Base-by-base conservation (phyloP, 768 basidiomycete species). In the Rhizopogon vulgaris region DNA sequence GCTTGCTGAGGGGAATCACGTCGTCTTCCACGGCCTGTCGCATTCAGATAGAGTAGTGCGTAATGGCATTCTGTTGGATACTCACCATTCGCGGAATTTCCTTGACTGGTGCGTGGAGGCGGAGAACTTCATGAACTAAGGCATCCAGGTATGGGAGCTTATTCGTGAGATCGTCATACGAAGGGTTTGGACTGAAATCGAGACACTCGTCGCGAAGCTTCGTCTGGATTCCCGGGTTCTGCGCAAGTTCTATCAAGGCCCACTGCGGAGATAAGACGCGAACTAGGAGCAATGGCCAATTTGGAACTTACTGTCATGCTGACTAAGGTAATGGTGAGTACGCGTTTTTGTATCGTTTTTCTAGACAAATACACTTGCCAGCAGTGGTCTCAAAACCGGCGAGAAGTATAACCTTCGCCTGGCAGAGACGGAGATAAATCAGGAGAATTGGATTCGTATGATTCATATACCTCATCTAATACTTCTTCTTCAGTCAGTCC, bases 71-170 rank as follows among this genome's bases (percentile, higher is more conserved):
- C 24, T 24, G 40, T 25, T 3, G 17, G 17, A 34, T 22, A 54
- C 65, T 28, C 52, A 75, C 73, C 15, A 66, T 49, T n/a, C 73
- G 69, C 10, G 42, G 49, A 0, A 65, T 65, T 32, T 71, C 64
- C 3, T 55, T 51, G 22, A 69, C 34, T 0, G 71, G 61, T 2
- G 73, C 65, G 48, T 75, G 72, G 5, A 73, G 36, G 15, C 76
- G 64, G 15, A 77, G 58, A 7, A 62, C 63, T 52, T 76, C 76
- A 28, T 67, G 67, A 2, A 71, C 64, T 17, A 73, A 64, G 8
- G 71, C 73, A 48, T 77, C 74, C 24, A 77, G 69, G 54, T 69
- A 73, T 11, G 73, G 75, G 28, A 73, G 56, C 48, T 38, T 64
- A 55, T 59, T 62, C 6, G 52, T 60, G 22, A 77, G 65, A 54